Conservation (phyloP, 257 asterid species). For the Fraxinus americana region DNA sequence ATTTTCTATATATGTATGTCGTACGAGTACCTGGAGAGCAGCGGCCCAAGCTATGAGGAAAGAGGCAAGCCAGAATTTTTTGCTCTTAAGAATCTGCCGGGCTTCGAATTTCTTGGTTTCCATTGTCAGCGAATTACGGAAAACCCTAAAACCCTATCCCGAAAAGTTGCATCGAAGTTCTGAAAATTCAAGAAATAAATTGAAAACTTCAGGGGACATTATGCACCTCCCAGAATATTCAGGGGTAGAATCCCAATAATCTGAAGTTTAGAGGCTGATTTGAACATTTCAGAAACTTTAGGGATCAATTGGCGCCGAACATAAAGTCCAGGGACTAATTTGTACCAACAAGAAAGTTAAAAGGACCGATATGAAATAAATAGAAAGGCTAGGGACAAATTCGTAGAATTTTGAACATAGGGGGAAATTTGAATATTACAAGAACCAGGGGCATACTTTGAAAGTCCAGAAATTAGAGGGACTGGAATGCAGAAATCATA, state of each 20-base stretch:
- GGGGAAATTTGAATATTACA: no score
- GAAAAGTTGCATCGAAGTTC: background rate
- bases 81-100: conserved; percentile 65
- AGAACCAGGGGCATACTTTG: no score
- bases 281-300: background rate
- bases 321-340: background rate
- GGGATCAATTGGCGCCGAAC: background rate
- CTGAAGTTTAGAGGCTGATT: background rate
- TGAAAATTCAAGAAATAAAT: no score
- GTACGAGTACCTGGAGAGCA: conserved; percentile 66
- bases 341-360: background rate
- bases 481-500: no score
- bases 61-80: conserved; percentile 75
- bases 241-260: background rate
- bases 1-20: background rate
- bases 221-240: background rate
- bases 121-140: conserved; percentile 24
- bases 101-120: conserved; percentile 48
- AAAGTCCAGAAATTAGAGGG: no score
- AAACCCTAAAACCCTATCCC: conserved; percentile 19
- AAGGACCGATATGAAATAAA: background rate
- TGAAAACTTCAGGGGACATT: background rate
- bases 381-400: background rate
- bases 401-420: background rate
- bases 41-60: conserved; percentile 83